phyloP scores from a whole-genome alignment of 805 yeast genomes.

The Metschnikowia amazonensis region DNA sequence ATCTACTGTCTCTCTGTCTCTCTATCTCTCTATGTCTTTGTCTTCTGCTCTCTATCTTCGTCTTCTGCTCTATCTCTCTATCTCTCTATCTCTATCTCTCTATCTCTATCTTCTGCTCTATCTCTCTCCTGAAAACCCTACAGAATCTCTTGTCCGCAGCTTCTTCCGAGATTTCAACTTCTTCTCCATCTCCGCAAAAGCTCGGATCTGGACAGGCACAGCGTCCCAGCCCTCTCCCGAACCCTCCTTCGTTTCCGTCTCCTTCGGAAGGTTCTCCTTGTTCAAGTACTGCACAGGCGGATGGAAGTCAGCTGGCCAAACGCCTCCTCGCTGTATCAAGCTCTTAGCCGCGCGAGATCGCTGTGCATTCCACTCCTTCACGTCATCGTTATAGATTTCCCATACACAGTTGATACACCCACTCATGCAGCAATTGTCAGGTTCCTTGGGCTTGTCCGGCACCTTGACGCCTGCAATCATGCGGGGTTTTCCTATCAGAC shows the following conservation, averaged over 20 bases:
- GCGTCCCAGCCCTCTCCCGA: slow-evolving; percentile 35
- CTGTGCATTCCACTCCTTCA: slow-evolving; percentile 70
- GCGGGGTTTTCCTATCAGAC: slow-evolving; percentile 34
- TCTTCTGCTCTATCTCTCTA: no score
- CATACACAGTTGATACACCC: slow-evolving; percentile 97
- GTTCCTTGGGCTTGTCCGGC: slow-evolving; percentile 82
- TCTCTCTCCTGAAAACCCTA: no score
- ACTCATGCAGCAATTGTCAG: slow-evolving; percentile 96
- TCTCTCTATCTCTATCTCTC: no score
- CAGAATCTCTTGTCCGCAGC: not conserved
- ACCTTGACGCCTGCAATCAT: slow-evolving; percentile 61
- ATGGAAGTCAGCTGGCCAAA: slow-evolving; percentile 43
- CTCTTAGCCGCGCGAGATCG: slow-evolving; percentile 54
- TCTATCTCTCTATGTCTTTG: no score
- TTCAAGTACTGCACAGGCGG: slow-evolving; percentile 34
- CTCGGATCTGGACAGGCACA: slow-evolving; percentile 74
- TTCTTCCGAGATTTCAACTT: slow-evolving; percentile 44
- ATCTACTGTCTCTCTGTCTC: no score
- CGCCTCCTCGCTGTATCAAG: slow-evolving; percentile 35
- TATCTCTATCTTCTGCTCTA: no score
- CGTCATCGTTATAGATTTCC: slow-evolving; percentile 87
- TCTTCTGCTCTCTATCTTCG: no score
- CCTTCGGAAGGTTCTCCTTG: slow-evolving; percentile 33
- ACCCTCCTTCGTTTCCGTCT: slow-evolving; percentile 26
- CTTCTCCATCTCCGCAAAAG: slow-evolving; percentile 80